These are phyloP conservation scores for Trichoderma erinaceum DNA, from an alignment of 495 filamentous ascomycete species.

Conservation along the genomic window DNA sequence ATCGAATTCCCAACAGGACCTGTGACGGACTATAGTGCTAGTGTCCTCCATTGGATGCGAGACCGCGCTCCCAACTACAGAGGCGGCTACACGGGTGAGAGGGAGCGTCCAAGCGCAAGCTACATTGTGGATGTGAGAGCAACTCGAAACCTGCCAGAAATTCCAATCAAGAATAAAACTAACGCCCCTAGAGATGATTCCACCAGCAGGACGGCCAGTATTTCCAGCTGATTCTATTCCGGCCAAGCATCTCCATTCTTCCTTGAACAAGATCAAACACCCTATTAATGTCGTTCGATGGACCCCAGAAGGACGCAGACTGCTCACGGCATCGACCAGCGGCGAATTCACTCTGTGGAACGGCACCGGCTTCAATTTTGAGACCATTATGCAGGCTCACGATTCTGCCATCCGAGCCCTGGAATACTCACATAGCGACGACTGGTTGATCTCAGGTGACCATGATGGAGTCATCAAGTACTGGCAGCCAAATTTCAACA, in stretches of 20 bases:
- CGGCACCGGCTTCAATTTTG: slow-evolving; percentile 97
- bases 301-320: slow-evolving; percentile 89
- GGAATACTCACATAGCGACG: slow-evolving; percentile 86
- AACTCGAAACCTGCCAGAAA: neutral
- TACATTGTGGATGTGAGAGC: slow-evolving; percentile 80
- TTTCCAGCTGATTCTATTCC: slow-evolving; percentile 79
- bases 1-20: slow-evolving; percentile 48
- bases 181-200: slow-evolving; percentile 61
- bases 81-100: slow-evolving; percentile 58
- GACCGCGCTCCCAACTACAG: slow-evolving; percentile 71
- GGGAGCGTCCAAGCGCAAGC: slow-evolving; percentile 77
- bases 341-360: slow-evolving; percentile 99
- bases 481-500: slow-evolving; percentile 99
- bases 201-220: slow-evolving; percentile 65
- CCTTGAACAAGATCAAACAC: slow-evolving; percentile 94
- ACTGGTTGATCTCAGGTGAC: slow-evolving; percentile 94
- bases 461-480: slow-evolving; percentile 95
- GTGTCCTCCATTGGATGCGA: slow-evolving; percentile 88
- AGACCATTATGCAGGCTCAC: slow-evolving; percentile 98
- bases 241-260: slow-evolving; percentile 85
- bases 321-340: slow-evolving; percentile 89
- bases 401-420: slow-evolving; percentile 86
- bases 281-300: slow-evolving; percentile 96
- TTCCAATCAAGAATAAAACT: slow-evolving; percentile 21
- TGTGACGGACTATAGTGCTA: slow-evolving; percentile 93